A percentile compares a stretch with the other conserved stretches of the same genome.
Evolutionary conservation across 2,329 filamentous ascomycete species (phyloP).

Genomic region (Talaromyces funiculosus): DNA sequence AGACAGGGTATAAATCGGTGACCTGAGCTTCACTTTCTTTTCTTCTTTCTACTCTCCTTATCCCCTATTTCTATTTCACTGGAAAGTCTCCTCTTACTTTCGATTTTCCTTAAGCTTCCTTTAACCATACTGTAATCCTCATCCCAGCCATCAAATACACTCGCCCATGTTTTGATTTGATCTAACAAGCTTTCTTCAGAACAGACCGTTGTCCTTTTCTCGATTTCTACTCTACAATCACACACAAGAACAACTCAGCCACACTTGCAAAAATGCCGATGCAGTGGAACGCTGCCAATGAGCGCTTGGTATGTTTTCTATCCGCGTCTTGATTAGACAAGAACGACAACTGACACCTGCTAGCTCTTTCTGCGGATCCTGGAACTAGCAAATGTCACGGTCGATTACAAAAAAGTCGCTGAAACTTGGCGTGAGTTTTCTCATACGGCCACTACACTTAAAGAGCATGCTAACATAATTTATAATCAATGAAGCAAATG

Average conservation of each 20-base stretch:
- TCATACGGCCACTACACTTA: neutral
- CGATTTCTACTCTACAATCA: neutral
- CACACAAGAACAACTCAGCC: too few relatives aligned
- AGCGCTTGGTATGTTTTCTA: conserved; percentile 2
- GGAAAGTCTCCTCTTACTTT: neutral
- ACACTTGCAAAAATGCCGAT: conserved; percentile 5
- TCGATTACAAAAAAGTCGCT: conserved; percentile 4
- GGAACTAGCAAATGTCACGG: neutral
- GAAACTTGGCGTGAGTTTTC: conserved; percentile 8
- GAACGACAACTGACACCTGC: neutral
- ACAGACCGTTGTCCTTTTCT: neutral
- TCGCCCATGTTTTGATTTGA: too few relatives aligned
- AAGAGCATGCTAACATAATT: neutral
- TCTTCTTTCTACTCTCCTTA: neutral
- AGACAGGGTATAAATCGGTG: neutral
- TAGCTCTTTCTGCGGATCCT: conserved; percentile 5
- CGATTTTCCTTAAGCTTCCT: neutral
- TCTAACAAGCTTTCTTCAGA: neutral
- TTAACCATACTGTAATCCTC: neutral
- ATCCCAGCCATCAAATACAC: neutral
- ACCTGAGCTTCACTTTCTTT: neutral
- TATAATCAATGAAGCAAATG: neutral
- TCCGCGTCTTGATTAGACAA: neutral
- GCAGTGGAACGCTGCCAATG: neutral
- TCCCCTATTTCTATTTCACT: neutral